phyloP scores from a whole-genome alignment of 768 basidiomycete species.

The Russula sp. region DNA sequence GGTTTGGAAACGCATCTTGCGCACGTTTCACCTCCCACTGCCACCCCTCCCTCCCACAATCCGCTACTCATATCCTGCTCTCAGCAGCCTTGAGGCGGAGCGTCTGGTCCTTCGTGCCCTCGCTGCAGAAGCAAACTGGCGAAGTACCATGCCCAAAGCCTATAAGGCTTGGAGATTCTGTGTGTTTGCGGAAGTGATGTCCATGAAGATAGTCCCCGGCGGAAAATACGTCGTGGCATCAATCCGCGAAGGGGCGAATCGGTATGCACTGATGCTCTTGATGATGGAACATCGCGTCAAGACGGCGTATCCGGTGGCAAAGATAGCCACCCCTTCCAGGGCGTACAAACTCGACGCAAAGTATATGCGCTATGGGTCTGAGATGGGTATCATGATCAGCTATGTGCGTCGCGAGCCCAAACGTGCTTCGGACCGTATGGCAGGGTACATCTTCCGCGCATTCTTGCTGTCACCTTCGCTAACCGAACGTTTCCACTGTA shows the following conservation, averaged over 20 bases:
- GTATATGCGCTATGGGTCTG: conserved; percentile 7
- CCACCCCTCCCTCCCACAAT: conserved; percentile 20
- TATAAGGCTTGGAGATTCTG: conserved; percentile 15
- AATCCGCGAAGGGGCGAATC: conserved; percentile 6
- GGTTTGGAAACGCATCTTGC: conserved; percentile 21
- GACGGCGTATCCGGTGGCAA: conserved; percentile 19
- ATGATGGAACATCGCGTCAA: conserved; percentile 23
- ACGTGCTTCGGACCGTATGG: conserved; percentile 3
- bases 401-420: conserved; percentile 18
- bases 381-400: conserved; percentile 20
- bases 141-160: conserved; percentile 14
- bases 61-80: conserved; percentile 13
- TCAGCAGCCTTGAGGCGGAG: conserved; percentile 21
- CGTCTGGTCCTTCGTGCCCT: conserved; percentile 18
- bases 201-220: conserved; percentile 22
- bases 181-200: conserved; percentile 10
- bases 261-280: conserved; percentile 17
- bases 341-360: conserved; percentile 20
- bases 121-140: conserved; percentile 22
- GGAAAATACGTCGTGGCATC: conserved; percentile 21
- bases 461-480: neutral
- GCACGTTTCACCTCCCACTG: conserved; percentile 17
- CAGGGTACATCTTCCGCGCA: conserved; percentile 1
- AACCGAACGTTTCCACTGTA: neutral
- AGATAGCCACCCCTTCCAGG: conserved; percentile 5